phyloP scores from a whole-genome alignment of 1,284 basidiomycete species.

The Naganishia albida region DNA sequence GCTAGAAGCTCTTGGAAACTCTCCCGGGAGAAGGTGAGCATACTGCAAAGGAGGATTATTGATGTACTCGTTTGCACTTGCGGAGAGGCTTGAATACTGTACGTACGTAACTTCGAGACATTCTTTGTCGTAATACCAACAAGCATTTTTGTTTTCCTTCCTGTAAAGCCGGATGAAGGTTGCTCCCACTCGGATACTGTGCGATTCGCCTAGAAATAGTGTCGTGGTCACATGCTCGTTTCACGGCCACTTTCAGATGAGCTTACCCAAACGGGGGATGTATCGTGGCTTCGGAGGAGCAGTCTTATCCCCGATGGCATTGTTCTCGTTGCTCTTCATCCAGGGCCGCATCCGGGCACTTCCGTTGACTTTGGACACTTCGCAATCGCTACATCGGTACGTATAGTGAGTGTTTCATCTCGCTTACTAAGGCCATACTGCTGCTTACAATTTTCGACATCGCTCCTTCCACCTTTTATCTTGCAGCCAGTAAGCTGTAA shows the following conservation, averaged over 20 bases:
- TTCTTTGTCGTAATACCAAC: slow-evolving; percentile 4
- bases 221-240: not conserved
- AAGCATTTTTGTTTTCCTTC: slow-evolving; percentile 1
- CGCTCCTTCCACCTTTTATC: not conserved
- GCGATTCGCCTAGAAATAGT: not conserved
- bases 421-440: no score
- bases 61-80: not conserved
- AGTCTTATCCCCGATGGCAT: slow-evolving; percentile 1
- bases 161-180: not conserved
- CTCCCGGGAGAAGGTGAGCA: slow-evolving; percentile 2
- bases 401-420: no score
- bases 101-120: slow-evolving; percentile 9
- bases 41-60: not conserved
- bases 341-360: slow-evolving; percentile 9
- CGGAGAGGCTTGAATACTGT: not conserved
- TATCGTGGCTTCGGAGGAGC: slow-evolving; percentile 22
- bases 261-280: slow-evolving; percentile 21
- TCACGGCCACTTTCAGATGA: not conserved
- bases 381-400: not conserved
- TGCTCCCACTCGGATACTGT: not conserved
- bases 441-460: not conserved
- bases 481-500: not conserved
- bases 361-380: not conserved
- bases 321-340: not conserved
- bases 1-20: slow-evolving; percentile 18